Evolutionary conservation across 2,329 filamentous ascomycete genomes (phyloP).

Genomic region (Thyridium curvatum): DNA sequence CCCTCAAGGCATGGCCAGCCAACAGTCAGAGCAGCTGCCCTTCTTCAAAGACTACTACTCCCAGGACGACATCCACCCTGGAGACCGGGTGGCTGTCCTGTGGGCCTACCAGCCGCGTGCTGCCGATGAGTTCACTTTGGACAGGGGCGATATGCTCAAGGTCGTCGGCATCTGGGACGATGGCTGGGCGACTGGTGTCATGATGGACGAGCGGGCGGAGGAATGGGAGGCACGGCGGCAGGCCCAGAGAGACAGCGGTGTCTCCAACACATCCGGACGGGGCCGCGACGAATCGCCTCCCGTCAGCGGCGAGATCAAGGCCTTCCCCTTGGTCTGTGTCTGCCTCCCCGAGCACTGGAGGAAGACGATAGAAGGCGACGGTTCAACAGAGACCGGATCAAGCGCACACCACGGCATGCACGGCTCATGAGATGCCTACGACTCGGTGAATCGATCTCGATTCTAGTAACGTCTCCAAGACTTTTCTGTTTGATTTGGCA

Average conservation of each 20-base stretch:
- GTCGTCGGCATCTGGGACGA: constrained; percentile 99
- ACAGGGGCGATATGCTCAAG: constrained; percentile 96
- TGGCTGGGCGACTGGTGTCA: constrained; percentile 92
- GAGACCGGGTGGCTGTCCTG: constrained; percentile 81
- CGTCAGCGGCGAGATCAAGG: constrained; percentile 81
- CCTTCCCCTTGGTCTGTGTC: constrained; percentile 93
- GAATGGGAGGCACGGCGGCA: constrained; percentile 78
- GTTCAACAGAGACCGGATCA: constrained; percentile 58
- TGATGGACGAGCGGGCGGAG: constrained; percentile 76
- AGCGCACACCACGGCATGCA: constrained; percentile 24
- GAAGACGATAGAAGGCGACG: constrained; percentile 91
- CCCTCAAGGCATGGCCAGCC: constrained; percentile 74
- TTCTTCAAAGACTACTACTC: constrained; percentile 99
- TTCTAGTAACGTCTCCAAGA: constrained; percentile 23
- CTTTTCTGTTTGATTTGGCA: constrained; percentile 15
- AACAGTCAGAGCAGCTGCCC: constrained; percentile 89
- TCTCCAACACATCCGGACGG: constrained; percentile 70
- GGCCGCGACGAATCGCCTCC: constrained; percentile 55
- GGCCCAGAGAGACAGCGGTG: constrained; percentile 83
- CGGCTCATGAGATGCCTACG: constrained; percentile 14
- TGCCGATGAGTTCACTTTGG: constrained; percentile 85
- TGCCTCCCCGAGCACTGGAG: constrained; percentile 94
- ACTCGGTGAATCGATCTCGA: constrained; percentile 14
- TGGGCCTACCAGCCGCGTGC: constrained; percentile 97
- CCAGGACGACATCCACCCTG: constrained; percentile 88